Evolutionary conservation across 2,329 filamentous ascomycete species (phyloP).

Genomic region (Xylaria sp.): DNA sequence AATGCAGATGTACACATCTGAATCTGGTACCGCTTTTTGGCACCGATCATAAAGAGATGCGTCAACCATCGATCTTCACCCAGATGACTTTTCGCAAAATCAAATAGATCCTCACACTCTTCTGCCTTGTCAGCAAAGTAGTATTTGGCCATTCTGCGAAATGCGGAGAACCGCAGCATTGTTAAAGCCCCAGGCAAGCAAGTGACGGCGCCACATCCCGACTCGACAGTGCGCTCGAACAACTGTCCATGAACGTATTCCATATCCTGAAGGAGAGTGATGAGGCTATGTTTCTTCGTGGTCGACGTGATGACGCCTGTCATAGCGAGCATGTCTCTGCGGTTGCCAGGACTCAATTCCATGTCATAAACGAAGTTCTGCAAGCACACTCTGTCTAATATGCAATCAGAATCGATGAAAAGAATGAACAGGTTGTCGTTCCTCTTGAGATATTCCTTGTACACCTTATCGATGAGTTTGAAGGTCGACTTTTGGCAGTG

Average conservation of each 20-base stretch:
- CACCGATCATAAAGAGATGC: conserved; percentile 98
- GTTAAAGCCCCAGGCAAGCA: conserved; percentile 96
- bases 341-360: conserved; percentile 94
- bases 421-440: conserved; percentile 95
- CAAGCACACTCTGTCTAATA: conserved; percentile 88
- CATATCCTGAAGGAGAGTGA: conserved; percentile 96
- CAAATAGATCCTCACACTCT: conserved; percentile 94
- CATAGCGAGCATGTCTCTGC: conserved; percentile 95
- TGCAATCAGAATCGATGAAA: conserved; percentile 98
- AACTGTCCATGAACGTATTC: conserved; percentile 98
- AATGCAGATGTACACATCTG: conserved; percentile 98
- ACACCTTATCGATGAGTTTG: conserved; percentile 92
- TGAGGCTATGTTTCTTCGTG: conserved; percentile 85
- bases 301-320: conserved; percentile 97
- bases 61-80: conserved; percentile 98
- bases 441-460: conserved; percentile 83
- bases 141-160: conserved; percentile 96
- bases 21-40: conserved; percentile 92
- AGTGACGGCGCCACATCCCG: conserved; percentile 91
- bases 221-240: conserved; percentile 95
- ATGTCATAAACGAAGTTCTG: conserved; percentile 99
- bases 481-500: conserved; percentile 95
- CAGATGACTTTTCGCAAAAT: conserved; percentile 94
- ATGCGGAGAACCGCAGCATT: conserved; percentile 94
- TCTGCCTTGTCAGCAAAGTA: conserved; percentile 98